Evolutionary conservation across 441 rosid genomes (phyloP).

Genomic region (Breynia disticha): DNA sequence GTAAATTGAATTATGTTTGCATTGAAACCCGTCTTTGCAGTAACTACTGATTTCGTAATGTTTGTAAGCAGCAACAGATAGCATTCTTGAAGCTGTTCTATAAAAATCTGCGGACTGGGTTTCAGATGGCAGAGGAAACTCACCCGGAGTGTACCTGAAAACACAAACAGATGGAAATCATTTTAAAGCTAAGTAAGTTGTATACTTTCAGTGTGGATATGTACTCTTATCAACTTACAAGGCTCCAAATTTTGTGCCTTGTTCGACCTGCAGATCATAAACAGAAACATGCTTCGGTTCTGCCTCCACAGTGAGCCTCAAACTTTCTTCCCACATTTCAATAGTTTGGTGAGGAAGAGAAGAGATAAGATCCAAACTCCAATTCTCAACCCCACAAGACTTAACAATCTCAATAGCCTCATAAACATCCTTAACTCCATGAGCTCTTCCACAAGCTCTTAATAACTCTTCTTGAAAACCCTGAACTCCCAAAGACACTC

Average conservation of each 20-base stretch:
- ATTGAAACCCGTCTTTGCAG: conserved; percentile 50
- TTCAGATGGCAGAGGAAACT: conserved; percentile 82
- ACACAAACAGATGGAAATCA: conserved; percentile 2
- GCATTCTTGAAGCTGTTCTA: conserved; percentile 57
- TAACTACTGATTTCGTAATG: conserved; percentile 93
- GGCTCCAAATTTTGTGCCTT: conserved; percentile 74
- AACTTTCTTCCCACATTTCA: conserved; percentile 84
- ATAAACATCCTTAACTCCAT: conserved; percentile 57
- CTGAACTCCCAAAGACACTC: conserved; percentile 91
- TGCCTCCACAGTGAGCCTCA: conserved; percentile 48
- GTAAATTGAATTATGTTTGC: conserved; percentile 76
- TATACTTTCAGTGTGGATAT: too few relatives aligned
- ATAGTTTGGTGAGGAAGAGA: conserved; percentile 79
- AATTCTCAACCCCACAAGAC: conserved; percentile 62
- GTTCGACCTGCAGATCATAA: conserved; percentile 95
- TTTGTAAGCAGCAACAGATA: conserved; percentile 49
- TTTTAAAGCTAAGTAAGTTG: too few relatives aligned
- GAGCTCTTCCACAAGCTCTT: conserved; percentile 89
- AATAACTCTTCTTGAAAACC: conserved; percentile 82
- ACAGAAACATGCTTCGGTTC: conserved; percentile 71
- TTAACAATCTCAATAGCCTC: conserved; percentile 64
- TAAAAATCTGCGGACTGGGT: conserved; percentile 68
- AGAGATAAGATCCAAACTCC: conserved; percentile 94
- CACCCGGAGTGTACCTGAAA: conserved; percentile 77
- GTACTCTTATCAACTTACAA: conserved; percentile 36